phyloP scores from a whole-genome alignment of 2,329 filamentous ascomycete species.

The Amauroascus niger region DNA sequence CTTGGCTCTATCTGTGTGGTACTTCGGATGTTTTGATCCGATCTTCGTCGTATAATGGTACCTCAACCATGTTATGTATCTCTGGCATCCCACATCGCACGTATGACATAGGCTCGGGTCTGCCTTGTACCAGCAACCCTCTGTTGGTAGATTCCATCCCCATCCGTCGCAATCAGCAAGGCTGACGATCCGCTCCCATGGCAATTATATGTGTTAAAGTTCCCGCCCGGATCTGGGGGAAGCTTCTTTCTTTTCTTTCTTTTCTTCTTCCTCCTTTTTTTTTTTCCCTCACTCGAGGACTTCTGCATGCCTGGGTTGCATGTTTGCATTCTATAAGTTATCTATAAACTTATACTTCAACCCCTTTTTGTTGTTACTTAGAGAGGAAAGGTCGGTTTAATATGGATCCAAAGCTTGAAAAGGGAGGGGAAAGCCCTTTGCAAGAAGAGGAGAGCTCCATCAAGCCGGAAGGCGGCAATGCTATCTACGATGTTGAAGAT shows the following conservation, averaged over 20 bases:
- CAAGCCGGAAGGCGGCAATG: background rate
- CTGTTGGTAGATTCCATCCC: background rate
- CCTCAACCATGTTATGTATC: background rate
- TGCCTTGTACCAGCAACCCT: background rate
- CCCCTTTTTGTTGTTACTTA: background rate
- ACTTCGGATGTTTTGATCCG: background rate
- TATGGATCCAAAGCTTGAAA: constrained; percentile 6
- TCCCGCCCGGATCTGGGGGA: background rate
- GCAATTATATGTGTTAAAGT: background rate
- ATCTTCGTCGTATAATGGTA: too few relatives aligned
- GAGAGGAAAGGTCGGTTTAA: background rate
- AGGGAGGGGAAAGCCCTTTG: background rate
- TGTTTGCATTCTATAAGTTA: too few relatives aligned
- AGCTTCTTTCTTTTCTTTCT: background rate
- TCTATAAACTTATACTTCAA: background rate
- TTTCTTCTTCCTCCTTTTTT: background rate
- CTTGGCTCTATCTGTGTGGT: background rate
- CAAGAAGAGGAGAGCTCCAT: background rate
- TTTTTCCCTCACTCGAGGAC: too few relatives aligned
- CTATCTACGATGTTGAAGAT: constrained; percentile 23
- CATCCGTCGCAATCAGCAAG: background rate
- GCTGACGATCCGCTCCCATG: background rate
- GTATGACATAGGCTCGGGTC: background rate
- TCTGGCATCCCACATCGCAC: too few relatives aligned
- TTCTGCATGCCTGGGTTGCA: too few relatives aligned